Conservation (phyloP, 139 green algal genomes). For the Micractinium sp. region DNA sequence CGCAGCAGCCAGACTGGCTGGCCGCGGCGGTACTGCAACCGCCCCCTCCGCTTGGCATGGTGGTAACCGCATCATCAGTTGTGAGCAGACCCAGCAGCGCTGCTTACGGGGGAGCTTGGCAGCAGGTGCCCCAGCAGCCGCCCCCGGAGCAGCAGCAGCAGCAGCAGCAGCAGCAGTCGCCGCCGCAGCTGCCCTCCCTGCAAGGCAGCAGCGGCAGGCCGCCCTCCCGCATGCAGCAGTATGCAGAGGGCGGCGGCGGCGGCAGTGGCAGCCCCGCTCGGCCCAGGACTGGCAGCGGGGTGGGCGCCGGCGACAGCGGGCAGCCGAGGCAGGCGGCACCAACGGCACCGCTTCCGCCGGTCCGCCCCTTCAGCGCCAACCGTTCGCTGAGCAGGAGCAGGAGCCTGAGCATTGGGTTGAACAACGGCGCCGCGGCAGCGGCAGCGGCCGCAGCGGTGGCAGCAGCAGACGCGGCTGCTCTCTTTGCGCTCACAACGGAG, state of each 20-base stretch:
- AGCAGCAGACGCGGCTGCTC: not conserved
- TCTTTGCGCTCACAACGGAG: not conserved
- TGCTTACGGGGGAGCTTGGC: not conserved
- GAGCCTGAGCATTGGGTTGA: not conserved
- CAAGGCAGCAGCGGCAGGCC: not conserved
- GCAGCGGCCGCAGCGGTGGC: not conserved
- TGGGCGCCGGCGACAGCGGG: not conserved
- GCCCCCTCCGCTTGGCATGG: not conserved
- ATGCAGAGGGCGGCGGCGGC: not conserved
- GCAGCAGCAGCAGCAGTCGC: not conserved
- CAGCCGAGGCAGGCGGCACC: not conserved
- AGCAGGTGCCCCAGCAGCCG: not conserved
- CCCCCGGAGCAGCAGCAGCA: not conserved
- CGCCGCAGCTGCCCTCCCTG: not conserved
- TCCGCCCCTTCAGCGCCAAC: not conserved
- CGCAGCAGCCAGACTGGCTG: not conserved
- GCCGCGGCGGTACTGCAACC: not conserved
- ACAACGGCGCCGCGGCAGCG: not conserved
- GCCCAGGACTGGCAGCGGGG: not conserved
- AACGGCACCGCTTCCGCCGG: not conserved
- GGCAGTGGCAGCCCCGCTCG: not conserved
- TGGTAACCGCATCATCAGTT: not conserved
- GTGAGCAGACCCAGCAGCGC: not conserved
- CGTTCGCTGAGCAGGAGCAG: not conserved
- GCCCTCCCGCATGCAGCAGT: conserved; percentile 21